These are phyloP conservation scores for Ophiostoma triangulosporum DNA, from an alignment of 2,329 filamentous ascomycete genomes.

Conservation along the genomic window DNA sequence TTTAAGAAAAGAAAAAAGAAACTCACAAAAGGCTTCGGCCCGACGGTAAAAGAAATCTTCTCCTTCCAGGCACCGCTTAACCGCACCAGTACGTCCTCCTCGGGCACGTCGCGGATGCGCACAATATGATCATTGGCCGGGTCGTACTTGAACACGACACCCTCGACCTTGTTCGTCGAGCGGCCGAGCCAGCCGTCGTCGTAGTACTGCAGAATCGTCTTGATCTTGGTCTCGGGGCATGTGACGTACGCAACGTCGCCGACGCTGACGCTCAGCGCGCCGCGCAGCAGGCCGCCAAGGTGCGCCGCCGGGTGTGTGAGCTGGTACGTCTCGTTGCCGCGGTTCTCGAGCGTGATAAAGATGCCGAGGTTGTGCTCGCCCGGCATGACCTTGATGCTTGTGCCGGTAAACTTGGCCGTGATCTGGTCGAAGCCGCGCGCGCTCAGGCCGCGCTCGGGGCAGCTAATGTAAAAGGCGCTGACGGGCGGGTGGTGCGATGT, in stretches of 20 bases:
- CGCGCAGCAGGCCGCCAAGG: conserved; percentile 74
- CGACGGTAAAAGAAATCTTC: conserved; percentile 47
- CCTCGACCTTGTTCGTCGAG: conserved; percentile 81
- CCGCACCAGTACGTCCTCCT: conserved; percentile 68
- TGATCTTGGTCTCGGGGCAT: conserved; percentile 80
- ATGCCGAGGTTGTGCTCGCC: conserved; percentile 93
- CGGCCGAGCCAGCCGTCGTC: conserved; percentile 93
- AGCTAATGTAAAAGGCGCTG: conserved; percentile 88
- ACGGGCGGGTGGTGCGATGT: conserved; percentile 96
- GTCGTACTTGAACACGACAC: conserved; percentile 82
- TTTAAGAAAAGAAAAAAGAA: neutral
- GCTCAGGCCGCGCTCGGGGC: conserved; percentile 76
- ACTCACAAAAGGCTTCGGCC: conserved; percentile 48
- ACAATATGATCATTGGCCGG: conserved; percentile 70
- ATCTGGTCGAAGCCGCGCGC: conserved; percentile 92
- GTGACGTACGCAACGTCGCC: conserved; percentile 80
- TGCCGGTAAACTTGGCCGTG: conserved; percentile 94
- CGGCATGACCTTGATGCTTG: conserved; percentile 78
- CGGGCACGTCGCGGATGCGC: conserved; percentile 73
- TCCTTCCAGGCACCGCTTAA: conserved; percentile 81
- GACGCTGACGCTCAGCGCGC: conserved; percentile 79
- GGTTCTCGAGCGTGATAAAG: conserved; percentile 72
- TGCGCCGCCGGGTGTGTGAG: conserved; percentile 91
- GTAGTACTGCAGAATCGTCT: conserved; percentile 82
- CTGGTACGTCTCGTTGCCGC: conserved; percentile 82